These are phyloP conservation scores for Hypomontagnella submonticulosa DNA, from an alignment of 495 filamentous ascomycete species.

Conservation along the genomic window DNA sequence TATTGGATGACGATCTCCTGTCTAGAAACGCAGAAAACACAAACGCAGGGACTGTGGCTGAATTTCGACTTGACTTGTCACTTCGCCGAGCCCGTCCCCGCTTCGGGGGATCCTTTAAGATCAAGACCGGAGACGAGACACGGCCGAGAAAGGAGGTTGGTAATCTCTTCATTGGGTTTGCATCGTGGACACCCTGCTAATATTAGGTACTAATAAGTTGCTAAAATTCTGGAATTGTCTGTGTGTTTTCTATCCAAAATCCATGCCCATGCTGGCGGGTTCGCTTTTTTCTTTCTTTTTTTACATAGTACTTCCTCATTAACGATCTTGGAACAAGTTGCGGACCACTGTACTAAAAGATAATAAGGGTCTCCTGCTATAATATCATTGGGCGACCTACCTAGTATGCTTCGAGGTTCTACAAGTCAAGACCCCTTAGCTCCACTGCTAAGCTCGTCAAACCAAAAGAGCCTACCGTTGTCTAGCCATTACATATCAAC, in stretches of 20 bases:
- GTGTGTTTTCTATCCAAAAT: conserved; percentile 31
- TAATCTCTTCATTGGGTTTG: conserved; percentile 31
- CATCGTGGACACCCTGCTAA: conserved; percentile 34
- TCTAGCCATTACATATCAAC: conserved; percentile 11
- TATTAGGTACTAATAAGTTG: conserved; percentile 39
- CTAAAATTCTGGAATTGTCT: conserved; percentile 29
- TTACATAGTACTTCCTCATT: conserved; percentile 5
- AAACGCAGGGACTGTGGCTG: conserved; percentile 12
- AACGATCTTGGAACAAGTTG: conserved; percentile 17
- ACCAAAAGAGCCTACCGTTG: conserved; percentile 20
- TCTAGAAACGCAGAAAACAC: no score
- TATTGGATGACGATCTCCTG: conserved; percentile 2
- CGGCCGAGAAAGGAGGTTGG: conserved; percentile 44
- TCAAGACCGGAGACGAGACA: conserved; percentile 23
- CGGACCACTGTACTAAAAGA: conserved; percentile 13
- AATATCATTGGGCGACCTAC: conserved; percentile 30
- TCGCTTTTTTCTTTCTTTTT: conserved; percentile 9
- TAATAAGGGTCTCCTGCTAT: conserved; percentile 17
- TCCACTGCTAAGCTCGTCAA: conserved; percentile 20
- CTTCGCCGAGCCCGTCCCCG: conserved; percentile 37
- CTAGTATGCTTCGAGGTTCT: conserved; percentile 17
- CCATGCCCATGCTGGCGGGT: conserved; percentile 32
- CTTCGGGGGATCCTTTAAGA: conserved; percentile 37
- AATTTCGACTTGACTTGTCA: conserved; percentile 24
- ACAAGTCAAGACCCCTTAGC: conserved; percentile 18